phyloP scores from a whole-genome alignment of 2,329 filamentous ascomycete genomes.

The Endothia cerciana region DNA sequence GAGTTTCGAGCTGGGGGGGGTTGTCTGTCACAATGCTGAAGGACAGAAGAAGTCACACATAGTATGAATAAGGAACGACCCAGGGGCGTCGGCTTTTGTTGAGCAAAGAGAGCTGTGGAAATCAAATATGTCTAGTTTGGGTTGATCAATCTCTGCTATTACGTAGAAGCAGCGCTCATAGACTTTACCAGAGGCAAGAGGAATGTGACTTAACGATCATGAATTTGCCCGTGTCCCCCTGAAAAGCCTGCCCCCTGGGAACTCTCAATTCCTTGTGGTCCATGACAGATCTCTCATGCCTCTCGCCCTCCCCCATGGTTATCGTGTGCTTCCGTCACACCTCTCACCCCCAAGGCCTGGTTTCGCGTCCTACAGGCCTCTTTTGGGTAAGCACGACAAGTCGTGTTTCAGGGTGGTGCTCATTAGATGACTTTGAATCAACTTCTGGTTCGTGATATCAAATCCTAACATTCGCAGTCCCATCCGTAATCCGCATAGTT shows the following conservation, averaged over 20 bases:
- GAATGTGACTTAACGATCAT: slow-evolving; percentile 18
- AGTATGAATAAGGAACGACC: background rate
- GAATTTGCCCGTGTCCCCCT: background rate
- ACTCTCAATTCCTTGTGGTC: background rate
- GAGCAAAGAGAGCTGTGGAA: slow-evolving; percentile 3
- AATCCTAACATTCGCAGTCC: slow-evolving; percentile 20
- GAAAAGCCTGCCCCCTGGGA: background rate
- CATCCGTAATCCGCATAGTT: slow-evolving; percentile 2
- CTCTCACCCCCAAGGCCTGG: background rate
- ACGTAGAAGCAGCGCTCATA: slow-evolving; percentile 17
- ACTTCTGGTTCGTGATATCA: slow-evolving; percentile 19
- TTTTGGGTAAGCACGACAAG: background rate
- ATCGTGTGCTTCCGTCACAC: background rate
- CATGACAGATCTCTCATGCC: background rate
- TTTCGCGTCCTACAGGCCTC: background rate
- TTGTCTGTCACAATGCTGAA: background rate
- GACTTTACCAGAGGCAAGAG: slow-evolving; percentile 17
- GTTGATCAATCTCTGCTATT: background rate
- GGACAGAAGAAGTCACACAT: background rate
- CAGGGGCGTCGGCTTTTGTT: slow-evolving; percentile 1
- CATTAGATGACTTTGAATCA: slow-evolving; percentile 21
- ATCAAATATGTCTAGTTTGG: slow-evolving; percentile 6
- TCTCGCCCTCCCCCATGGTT: background rate
- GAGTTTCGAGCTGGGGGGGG: background rate
- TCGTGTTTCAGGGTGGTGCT: slow-evolving; percentile 16